Evolutionary conservation across 371 early-diverging fungal genomes (phyloP), one percentile per base, ranked within the genome.

Genomic region (Apophysomyces variabilis): DNA sequence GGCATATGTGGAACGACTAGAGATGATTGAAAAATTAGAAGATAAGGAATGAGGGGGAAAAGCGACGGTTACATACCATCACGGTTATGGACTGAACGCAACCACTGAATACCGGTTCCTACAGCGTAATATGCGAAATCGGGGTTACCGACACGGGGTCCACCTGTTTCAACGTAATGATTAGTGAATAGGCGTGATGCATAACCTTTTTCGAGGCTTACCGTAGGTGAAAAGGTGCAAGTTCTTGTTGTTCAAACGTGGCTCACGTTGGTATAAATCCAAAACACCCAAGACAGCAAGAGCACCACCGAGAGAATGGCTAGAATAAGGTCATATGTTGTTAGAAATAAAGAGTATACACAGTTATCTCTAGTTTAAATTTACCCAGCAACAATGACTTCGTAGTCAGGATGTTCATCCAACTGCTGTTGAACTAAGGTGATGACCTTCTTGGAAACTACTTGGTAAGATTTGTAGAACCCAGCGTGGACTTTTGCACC

Each of bases 271-370:
- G 32, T 64, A 64, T 11, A 64, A 45, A 44, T 64, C 64, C 54
- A 64, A 41, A 5, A 39, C 43, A 7, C 59, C 36, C 14, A 71
- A 32, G 1, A 67, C 36, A 5, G 71, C 67, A 14, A 43, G 12
- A 8, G 71, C 71, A 54, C 62, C 71, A n/a, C 71, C 71, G n/a
- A 71, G 62, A 2, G 71, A 71, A 60, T 70, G 70, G 4, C 47
- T 50, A 50, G 21, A 50, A 50, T 4, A 50, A 21, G 21, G 2
- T 11, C 21, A 5, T 18, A 21, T 21, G 35, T 5, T 26, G 32
- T 16, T 37, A 16, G 21, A 8, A 38, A 13, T 9, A 32, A 11
- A 8, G 18, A 13, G 32, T 26, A 26, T 3, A 26, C 32, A 26
- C 32, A 26, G 32, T 26, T 3, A 26, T 63, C 37, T 21, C n/a